Evolutionary conservation across 148 eudicot genomes (phyloP), one percentile per base, ranked within the genome.

Genomic region (Nyssa sinensis): DNA sequence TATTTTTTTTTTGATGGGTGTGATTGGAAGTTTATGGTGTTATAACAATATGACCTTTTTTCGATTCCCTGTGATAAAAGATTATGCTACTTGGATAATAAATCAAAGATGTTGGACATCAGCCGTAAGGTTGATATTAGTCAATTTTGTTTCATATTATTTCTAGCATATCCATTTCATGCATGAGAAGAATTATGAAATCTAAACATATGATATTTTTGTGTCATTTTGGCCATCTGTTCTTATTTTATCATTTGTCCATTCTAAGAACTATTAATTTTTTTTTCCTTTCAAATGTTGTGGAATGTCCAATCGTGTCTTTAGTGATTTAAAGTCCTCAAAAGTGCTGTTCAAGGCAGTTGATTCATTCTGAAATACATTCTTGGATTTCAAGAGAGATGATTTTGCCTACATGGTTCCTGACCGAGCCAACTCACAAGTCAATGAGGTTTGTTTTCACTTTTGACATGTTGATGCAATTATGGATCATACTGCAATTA

Each of bases 371-470:
- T 17, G 57, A 49, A 17, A 49, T 49, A 14, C 57, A 11, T 67
- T 67, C n/a, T n/a, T n/a, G 29, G 14, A 4, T 2, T 49, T 29
- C 24, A 69, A 30, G 28, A n/a, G n/a, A n/a, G n/a, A n/a, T n/a
- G n/a, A n/a, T n/a, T n/a, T n/a, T n/a, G n/a, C n/a, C n/a, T n/a
- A n/a, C n/a, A n/a, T n/a, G n/a, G n/a, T n/a, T n/a, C n/a, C n/a
- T n/a, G n/a, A n/a, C n/a, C n/a, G n/a, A n/a, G n/a, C 61, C 25
- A 13, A 24, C 14, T 69, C 14, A 27, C 14, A 21, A 49, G 62
- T 69, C 17, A 27, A 67, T 0, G 71, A 68, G 60, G 71, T 68
- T 39, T 67, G 31, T 41, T 41, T 67, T 64, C 24, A 27, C n/a
- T n/a, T n/a, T n/a, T n/a, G n/a, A n/a, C 33, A 34, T 58, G 59